Evolutionary conservation across 352 stramenopile genomes (phyloP).

Genomic region (Phytopythium helicoides): DNA sequence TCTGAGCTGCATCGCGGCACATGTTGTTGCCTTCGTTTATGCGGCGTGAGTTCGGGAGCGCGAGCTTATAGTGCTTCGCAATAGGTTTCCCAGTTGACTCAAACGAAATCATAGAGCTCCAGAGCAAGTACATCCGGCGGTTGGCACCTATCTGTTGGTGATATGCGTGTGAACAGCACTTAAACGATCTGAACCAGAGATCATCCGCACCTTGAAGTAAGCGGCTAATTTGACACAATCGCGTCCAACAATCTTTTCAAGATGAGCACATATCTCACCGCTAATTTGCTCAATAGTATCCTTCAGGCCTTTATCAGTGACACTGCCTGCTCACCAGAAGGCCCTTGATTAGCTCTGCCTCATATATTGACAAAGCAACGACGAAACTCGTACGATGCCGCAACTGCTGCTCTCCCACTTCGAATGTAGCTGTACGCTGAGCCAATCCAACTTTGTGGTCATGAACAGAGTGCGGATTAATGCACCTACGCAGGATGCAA

Average conservation of each 20-base stretch:
- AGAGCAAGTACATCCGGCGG: slow-evolving; percentile 67
- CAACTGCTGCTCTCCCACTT: slow-evolving; percentile 39
- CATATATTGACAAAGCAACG: too few species aligned
- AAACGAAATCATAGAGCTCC: slow-evolving; percentile 67
- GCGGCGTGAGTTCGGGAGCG: slow-evolving; percentile 17
- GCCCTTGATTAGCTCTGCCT: too few species aligned
- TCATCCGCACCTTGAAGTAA: slow-evolving; percentile 65
- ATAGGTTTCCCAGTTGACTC: slow-evolving; percentile 36
- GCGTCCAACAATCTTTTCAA: slow-evolving; percentile 63
- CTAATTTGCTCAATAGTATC: slow-evolving; percentile 55
- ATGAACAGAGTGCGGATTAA: slow-evolving; percentile 49
- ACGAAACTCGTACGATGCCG: slow-evolving; percentile 28
- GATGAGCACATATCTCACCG: slow-evolving; percentile 47
- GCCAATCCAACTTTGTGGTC: slow-evolving; percentile 31
- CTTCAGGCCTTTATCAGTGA: slow-evolving; percentile 44
- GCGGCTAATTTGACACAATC: slow-evolving; percentile 49
- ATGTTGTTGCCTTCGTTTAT: slow-evolving; percentile 5
- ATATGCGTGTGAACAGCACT: too few species aligned
- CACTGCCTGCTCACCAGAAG: slow-evolving; percentile 27
- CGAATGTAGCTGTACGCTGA: slow-evolving; percentile 63
- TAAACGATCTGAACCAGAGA: neutral
- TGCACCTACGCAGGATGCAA: slow-evolving; percentile 55
- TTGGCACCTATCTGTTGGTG: slow-evolving; percentile 58
- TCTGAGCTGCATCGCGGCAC: neutral
- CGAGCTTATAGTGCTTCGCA: slow-evolving; percentile 42